Evolutionary conservation across 169 alveolate species (phyloP), one percentile per base, ranked within the genome.

Genomic region (Besnoitia besnoiti): DNA sequence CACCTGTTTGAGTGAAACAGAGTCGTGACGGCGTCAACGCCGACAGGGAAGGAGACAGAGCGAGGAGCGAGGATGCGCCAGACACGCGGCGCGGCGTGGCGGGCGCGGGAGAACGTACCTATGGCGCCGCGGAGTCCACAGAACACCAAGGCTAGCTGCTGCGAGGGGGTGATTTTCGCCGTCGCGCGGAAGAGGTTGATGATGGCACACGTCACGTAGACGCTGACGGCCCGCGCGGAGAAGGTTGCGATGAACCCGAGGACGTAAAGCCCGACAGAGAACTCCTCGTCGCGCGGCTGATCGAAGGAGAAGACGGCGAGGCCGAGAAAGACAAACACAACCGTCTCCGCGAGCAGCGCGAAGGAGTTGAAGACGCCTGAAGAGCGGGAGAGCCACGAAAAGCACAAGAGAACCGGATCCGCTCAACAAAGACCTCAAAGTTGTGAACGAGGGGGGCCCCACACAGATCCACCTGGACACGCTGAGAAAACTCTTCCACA

Each of bases 121-220:
- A 93, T 91, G 47, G 95, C 90, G n/a, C 95, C 95, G 4, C 95
- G 87, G 39, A 93, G 92, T 21, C 95, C 95, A 33, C 94, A 89
- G 61, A 93, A 75, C 8, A 85, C 91, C 51, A 93, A 30, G 19
- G 92, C 90, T 73, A 77, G 94, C 84, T 91, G 94, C 55, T 75
- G 80, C 55, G 82, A 33, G 7, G 84, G 37, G 16, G 91, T 46
- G 62, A 91, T 77, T 46, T 76, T 62, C 51, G 79, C 75, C 73
- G 61, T 89, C 62, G 90, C 46, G 37, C 95, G 61, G 62, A 88
- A 92, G 55, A 93, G 67, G 75, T 93, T 93, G 82, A 90, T 73
- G 16, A 93, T 42, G 55, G 73, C 55, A 55, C 89, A 59, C 19
- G 93, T 93, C 27, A 82, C 50, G 90, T 89, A 89, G 44, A 93